phyloP scores from a whole-genome alignment of 257 asterid species.

The Lithospermum erythrorhizon region DNA sequence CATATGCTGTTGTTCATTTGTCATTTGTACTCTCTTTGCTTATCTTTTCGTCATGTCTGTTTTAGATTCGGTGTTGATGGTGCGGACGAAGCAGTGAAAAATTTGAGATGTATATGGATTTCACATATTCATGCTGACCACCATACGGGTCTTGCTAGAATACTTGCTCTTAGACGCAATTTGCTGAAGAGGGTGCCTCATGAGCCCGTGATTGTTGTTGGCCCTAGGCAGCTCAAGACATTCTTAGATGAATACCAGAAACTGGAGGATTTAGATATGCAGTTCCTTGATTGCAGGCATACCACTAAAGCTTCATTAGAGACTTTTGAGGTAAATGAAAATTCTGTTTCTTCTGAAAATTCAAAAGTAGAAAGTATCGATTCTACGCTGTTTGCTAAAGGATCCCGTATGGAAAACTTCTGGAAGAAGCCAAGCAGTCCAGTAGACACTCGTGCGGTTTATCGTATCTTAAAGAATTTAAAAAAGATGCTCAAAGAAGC shows the following conservation, averaged over 20 bases:
- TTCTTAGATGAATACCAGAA: conserved; percentile 87
- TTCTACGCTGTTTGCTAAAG: conserved; percentile 43
- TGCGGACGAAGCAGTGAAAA: conserved; percentile 69
- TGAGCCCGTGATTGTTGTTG: conserved; percentile 62
- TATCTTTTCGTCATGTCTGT: neutral
- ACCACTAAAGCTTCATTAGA: conserved; percentile 53
- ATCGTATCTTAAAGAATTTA: conserved; percentile 34
- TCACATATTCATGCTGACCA: conserved; percentile 99
- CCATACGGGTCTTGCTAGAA: conserved; percentile 92
- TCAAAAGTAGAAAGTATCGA: conserved; percentile 17
- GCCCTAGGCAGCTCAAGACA: conserved; percentile 83
- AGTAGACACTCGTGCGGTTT: conserved; percentile 23
- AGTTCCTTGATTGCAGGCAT: conserved; percentile 68
- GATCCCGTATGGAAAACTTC: conserved; percentile 66
- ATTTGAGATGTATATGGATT: conserved; percentile 78
- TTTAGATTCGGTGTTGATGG: conserved; percentile 67
- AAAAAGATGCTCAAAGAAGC: conserved; percentile 47
- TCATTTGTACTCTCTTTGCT: neutral
- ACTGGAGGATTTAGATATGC: conserved; percentile 90
- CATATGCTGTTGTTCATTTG: neutral
- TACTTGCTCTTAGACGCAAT: conserved; percentile 67
- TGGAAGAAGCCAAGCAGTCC: conserved; percentile 46
- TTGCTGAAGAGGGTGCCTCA: conserved; percentile 53
- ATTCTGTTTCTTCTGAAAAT: neutral
- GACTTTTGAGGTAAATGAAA: conserved; percentile 31